Evolutionary conservation across 1,139 yeast species (phyloP).

Genomic region (Suhomyces coccinellae): DNA sequence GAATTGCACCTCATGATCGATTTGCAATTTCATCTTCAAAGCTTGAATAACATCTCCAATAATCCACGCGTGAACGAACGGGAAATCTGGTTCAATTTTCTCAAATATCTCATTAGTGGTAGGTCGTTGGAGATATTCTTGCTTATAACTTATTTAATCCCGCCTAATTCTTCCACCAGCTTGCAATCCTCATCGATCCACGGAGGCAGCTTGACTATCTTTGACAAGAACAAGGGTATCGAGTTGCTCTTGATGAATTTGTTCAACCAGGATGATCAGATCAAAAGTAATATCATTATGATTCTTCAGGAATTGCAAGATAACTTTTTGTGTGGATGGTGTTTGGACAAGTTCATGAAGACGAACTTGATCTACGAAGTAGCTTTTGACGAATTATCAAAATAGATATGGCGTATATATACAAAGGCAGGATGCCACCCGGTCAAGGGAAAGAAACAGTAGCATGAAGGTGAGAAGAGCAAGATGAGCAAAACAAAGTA

Average conservation of each 20-base stretch:
- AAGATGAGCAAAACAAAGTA: too few relatives aligned
- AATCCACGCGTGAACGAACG: constrained; percentile 30
- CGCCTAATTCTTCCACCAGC: constrained; percentile 46
- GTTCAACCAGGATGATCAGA: constrained; percentile 49
- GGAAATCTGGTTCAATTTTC: constrained; percentile 47
- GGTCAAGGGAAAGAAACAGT: neutral
- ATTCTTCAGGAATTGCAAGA: constrained; percentile 49
- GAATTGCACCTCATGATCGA: constrained; percentile 48
- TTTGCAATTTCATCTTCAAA: constrained; percentile 46
- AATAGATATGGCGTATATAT: constrained; percentile 1
- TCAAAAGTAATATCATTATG: constrained; percentile 44
- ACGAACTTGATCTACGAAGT: constrained; percentile 44
- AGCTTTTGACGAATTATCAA: constrained; percentile 40
- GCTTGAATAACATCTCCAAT: constrained; percentile 25
- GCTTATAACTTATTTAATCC: constrained; percentile 44
- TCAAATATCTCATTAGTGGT: constrained; percentile 47
- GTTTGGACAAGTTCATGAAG: constrained; percentile 39
- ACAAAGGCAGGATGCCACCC: constrained; percentile 2
- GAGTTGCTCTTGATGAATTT: constrained; percentile 45
- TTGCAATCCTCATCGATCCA: constrained; percentile 41
- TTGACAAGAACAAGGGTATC: constrained; percentile 50
- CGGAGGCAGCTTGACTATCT: constrained; percentile 46
- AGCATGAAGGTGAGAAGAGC: too few relatives aligned
- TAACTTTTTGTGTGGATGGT: constrained; percentile 50
- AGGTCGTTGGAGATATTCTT: constrained; percentile 44